A percentile compares a stretch with the other conserved stretches of the same genome.
These are phyloP conservation scores for Heliamphora pulchella DNA, from an alignment of 179 eudicot genomes.

Conservation along the genomic window DNA sequence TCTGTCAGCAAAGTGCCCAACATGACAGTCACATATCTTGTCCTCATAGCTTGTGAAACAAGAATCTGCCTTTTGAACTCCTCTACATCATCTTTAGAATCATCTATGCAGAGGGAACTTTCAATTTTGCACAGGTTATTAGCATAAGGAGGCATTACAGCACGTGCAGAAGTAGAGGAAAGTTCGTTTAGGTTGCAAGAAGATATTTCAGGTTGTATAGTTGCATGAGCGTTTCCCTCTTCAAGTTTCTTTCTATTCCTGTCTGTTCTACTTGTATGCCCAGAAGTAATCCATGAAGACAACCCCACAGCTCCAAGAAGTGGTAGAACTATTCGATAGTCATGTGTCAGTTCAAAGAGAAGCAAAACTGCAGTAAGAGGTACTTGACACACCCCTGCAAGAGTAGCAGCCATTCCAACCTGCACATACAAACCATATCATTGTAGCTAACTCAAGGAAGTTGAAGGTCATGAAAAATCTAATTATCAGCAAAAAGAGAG, in stretches of 20 bases:
- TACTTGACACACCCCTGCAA: conserved; percentile 96
- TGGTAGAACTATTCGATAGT: conserved; percentile 89
- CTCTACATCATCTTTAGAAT: conserved; percentile 32
- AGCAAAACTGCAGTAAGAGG: conserved; percentile 95
- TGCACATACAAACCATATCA: conserved; percentile 25
- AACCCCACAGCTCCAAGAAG: conserved; percentile 93
- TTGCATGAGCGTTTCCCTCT: conserved; percentile 18
- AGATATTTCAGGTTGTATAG: conserved; percentile 21
- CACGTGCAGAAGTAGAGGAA: conserved; percentile 18
- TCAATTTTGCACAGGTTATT: conserved; percentile 51
- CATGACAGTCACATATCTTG: conserved; percentile 52
- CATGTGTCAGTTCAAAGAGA: conserved; percentile 91
- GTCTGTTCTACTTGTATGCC: conserved; percentile 39
- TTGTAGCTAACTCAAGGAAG: not conserved
- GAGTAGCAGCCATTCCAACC: conserved; percentile 99
- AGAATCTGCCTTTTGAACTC: conserved; percentile 47
- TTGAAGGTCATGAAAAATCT: conserved; percentile 4
- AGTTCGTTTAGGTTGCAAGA: conserved; percentile 17
- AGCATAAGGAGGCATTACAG: conserved; percentile 19
- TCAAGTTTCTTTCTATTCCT: conserved; percentile 21
- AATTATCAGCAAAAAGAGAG: conserved; percentile 7
- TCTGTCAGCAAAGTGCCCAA: conserved; percentile 49
- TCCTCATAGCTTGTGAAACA: conserved; percentile 92
- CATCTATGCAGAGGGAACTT: conserved; percentile 54
- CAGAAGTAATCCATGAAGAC: conserved; percentile 89